Percentiles rank a stretch among this genome's conserved stretches.
Conservation (phyloP, 495 filamentous ascomycete genomes). For the Pyronema domesticum region DNA sequence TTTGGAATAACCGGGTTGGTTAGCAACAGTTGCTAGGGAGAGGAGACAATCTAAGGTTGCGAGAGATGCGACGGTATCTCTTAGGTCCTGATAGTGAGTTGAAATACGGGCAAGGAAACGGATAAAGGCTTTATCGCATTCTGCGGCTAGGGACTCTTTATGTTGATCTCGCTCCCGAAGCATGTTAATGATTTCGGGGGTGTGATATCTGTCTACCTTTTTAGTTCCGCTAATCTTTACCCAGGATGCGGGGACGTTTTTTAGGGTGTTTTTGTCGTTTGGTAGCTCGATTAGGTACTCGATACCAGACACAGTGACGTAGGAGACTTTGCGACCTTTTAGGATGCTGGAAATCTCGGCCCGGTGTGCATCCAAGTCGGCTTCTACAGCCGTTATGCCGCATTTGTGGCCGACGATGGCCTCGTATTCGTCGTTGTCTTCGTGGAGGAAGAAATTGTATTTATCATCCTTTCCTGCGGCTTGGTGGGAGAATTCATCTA, state of each 20-base stretch:
- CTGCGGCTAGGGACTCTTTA: constrained; percentile 78
- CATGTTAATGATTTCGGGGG: constrained; percentile 66
- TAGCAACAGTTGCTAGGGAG: constrained; percentile 66
- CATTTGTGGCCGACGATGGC: constrained; percentile 65
- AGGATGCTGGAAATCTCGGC: constrained; percentile 49
- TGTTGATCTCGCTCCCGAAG: constrained; percentile 85
- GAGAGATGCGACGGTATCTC: constrained; percentile 72
- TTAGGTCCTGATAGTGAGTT: constrained; percentile 66
- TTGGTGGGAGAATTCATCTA: constrained; percentile 71
- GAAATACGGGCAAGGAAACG: constrained; percentile 54
- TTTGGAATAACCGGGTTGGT: constrained; percentile 76
- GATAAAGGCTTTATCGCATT: constrained; percentile 72
- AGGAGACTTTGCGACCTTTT: constrained; percentile 50
- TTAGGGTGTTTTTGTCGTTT: constrained; percentile 50
- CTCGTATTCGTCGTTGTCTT: constrained; percentile 47
- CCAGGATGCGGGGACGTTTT: constrained; percentile 83
- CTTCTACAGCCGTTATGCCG: constrained; percentile 76
- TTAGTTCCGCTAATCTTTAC: constrained; percentile 87
- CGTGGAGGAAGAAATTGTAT: constrained; percentile 79
- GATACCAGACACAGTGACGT: constrained; percentile 68
- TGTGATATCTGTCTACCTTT: constrained; percentile 81
- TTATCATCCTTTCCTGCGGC: constrained; percentile 80
- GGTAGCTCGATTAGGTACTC: constrained; percentile 88
- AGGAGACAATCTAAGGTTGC: constrained; percentile 79
- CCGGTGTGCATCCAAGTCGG: constrained; percentile 65